Evolutionary conservation across 2,329 filamentous ascomycete species (phyloP), one percentile per base, ranked within the genome.

Genomic region (Neoarthrinium moseri): DNA sequence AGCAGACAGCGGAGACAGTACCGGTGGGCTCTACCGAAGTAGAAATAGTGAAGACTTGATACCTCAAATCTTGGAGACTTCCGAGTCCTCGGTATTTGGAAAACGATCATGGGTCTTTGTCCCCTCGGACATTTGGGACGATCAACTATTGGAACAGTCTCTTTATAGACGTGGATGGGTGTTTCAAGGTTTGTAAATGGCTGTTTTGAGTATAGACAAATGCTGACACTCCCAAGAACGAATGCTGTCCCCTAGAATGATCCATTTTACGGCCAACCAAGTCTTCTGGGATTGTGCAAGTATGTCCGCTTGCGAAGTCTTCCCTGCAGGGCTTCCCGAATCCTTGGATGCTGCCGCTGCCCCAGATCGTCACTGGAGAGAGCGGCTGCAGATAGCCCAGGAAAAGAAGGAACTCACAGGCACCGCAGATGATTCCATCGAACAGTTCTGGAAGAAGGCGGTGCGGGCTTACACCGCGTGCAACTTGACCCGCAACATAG

Each of bases 251-350:
- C 55, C 53, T 1, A 49, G 56, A 3, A 43, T 57, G 4, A 33
- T 59, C 1, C 57, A 59, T 30, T 59, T 57, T 35, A 42, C 49
- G 2, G 8, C 20, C 0, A 5, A 15, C 2, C 56, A 59, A 17
- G 40, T 58, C 0, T 55, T 58, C 45, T 59, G 56, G 56, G 54
- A 59, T 42, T 59, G 57, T 18, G 51, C 51, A 12, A 53, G 47
- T 3, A n/a, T 48, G 12, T 49, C 41, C 10, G 56, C 55, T 0
- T 52, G 51, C 46, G 57, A 58, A 17, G 20, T 35, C 2, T 43
- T 56, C 6, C 56, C 57, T 0, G 7, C 17, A 0, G 55, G 56
- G 2, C 44, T 59, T 8, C 50, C 56, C 1, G 20, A 34, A 11
- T 40, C 33, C 12, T 41, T 52, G 17, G 54, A 56, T 30, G 33